These are phyloP conservation scores for Globisporangium solare DNA, from an alignment of 352 stramenopile genomes.

Conservation along the genomic window DNA sequence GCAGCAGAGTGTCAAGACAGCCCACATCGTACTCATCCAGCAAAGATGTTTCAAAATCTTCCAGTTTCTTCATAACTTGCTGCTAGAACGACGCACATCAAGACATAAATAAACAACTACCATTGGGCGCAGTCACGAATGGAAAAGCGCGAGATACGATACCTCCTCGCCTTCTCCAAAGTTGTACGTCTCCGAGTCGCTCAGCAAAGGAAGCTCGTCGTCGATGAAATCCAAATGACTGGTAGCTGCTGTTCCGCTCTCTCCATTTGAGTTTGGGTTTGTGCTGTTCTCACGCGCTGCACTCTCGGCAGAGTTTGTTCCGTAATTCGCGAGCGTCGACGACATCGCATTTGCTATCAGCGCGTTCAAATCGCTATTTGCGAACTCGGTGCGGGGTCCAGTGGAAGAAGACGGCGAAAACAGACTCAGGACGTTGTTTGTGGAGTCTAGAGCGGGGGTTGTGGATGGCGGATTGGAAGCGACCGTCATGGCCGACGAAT, in stretches of 20 bases:
- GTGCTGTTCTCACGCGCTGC: constrained; percentile 3
- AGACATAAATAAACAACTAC: constrained; percentile 25
- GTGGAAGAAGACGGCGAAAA: constrained; percentile 38
- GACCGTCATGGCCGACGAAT: constrained; percentile 32
- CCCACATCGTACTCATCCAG: constrained; percentile 84
- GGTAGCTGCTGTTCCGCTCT: neutral
- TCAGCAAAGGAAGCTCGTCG: constrained; percentile 63
- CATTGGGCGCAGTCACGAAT: neutral
- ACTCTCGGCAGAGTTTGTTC: constrained; percentile 6
- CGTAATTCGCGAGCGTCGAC: constrained; percentile 22
- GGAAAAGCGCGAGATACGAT: constrained; percentile 12
- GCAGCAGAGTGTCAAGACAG: constrained; percentile 78
- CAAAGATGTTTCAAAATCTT: constrained; percentile 85
- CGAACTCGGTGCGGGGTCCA: constrained; percentile 14
- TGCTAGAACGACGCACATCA: constrained; percentile 36
- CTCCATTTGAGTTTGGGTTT: neutral
- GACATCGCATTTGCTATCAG: constrained; percentile 17
- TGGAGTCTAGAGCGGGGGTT: constrained; percentile 14
- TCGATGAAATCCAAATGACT: constrained; percentile 64
- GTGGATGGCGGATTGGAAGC: constrained; percentile 13
- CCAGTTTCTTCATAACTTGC: constrained; percentile 84
- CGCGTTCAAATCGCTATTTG: constrained; percentile 16
- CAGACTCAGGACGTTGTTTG: constrained; percentile 73
- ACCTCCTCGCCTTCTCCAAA: constrained; percentile 81
- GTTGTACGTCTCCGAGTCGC: constrained; percentile 63